Percentiles rank a stretch among this genome's conserved stretches.
phyloP scores from a whole-genome alignment of 164 flowering plant species.

The Cinnamomum chago region DNA sequence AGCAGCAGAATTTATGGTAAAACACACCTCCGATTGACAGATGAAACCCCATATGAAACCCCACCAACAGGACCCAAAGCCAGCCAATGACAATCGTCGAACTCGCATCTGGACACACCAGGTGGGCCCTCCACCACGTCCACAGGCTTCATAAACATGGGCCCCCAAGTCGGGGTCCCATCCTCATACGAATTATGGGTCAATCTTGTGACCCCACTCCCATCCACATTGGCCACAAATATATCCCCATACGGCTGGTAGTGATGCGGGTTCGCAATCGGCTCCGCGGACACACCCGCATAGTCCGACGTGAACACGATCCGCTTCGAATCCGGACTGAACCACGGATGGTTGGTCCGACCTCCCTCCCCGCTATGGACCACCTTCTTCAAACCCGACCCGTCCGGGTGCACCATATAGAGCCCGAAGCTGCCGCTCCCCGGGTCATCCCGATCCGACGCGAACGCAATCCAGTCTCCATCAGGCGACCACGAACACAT shows the following conservation, averaged over 20 bases:
- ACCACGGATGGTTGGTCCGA: slow-evolving; percentile 74
- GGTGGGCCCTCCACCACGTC: slow-evolving; percentile 38
- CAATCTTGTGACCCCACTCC: slow-evolving; percentile 52
- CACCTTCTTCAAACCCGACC: slow-evolving; percentile 64
- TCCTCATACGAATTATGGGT: slow-evolving; percentile 87
- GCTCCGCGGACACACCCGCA: slow-evolving; percentile 81
- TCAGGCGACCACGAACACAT: slow-evolving; percentile 93
- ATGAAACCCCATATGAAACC: background rate
- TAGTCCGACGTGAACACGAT: slow-evolving; percentile 76
- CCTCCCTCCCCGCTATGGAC: slow-evolving; percentile 58
- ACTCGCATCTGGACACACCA: slow-evolving; percentile 35
- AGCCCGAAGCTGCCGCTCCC: slow-evolving; percentile 63
- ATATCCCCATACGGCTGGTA: slow-evolving; percentile 92
- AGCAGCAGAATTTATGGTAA: background rate
- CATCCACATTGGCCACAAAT: slow-evolving; percentile 52
- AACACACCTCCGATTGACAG: background rate
- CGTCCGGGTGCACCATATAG: slow-evolving; percentile 70
- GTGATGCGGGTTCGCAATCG: slow-evolving; percentile 74
- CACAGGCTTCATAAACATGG: slow-evolving; percentile 32
- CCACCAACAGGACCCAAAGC: background rate
- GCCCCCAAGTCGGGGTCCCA: slow-evolving; percentile 86
- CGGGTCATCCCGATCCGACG: slow-evolving; percentile 70
- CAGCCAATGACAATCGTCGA: slow-evolving; percentile 84
- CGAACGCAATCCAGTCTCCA: slow-evolving; percentile 85
- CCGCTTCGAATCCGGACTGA: slow-evolving; percentile 70